Conservation (phyloP, 2,329 filamentous ascomycete genomes). For the Paraconiothyrium sp. region DNA sequence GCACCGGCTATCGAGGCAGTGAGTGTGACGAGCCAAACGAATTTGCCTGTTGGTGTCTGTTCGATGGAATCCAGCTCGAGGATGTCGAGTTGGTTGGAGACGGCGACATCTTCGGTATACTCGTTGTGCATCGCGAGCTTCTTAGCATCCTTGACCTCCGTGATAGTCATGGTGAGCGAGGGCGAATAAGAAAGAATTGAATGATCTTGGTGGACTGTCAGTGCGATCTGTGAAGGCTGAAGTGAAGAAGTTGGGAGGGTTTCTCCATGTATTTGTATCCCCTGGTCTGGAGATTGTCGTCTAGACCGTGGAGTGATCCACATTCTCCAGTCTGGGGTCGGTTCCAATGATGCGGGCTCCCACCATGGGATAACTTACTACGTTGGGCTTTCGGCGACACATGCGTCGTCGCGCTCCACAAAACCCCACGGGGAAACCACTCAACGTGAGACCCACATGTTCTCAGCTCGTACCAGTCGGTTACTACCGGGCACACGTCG, state of each 20-base stretch:
- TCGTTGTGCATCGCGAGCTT: not conserved
- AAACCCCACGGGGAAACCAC: not conserved
- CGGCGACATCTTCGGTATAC: not conserved
- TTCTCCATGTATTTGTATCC: not conserved
- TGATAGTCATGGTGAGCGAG: not conserved
- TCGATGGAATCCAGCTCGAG: constrained; percentile 18
- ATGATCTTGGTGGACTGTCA: not conserved
- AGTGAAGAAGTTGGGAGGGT: constrained; percentile 2
- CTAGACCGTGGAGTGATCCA: not conserved
- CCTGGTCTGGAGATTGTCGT: not conserved
- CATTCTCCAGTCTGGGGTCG: not conserved
- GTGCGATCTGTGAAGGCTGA: not conserved
- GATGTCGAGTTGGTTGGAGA: constrained; percentile 13
- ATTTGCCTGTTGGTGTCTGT: constrained; percentile 16
- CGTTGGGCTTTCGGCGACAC: not conserved
- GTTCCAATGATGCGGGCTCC: not conserved
- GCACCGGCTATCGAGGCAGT: constrained; percentile 38
- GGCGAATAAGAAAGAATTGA: not conserved
- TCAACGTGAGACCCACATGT: not conserved
- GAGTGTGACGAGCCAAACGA: constrained; percentile 18
- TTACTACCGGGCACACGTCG: not conserved
- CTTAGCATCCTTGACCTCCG: not conserved
- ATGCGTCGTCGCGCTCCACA: not conserved
- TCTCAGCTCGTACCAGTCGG: not conserved
- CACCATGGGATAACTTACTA: not conserved